These are phyloP conservation scores for Iberis pinnata DNA, from an alignment of 345 rosid genomes.

Conservation along the genomic window DNA sequence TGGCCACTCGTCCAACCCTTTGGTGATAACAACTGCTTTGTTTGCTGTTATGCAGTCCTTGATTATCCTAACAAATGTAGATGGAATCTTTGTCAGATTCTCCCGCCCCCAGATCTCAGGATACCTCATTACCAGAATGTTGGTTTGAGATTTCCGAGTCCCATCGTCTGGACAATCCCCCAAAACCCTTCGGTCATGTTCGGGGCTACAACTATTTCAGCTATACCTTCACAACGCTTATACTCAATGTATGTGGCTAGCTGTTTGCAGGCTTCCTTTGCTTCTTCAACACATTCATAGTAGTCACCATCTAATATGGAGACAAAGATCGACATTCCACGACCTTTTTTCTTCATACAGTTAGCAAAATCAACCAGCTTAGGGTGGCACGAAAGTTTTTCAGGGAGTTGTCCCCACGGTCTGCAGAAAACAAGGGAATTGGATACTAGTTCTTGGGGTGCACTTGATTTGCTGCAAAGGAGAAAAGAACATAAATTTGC, in stretches of 20 bases:
- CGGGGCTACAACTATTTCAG: slow-evolving; percentile 96
- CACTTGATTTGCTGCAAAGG: slow-evolving; percentile 83
- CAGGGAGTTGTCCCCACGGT: slow-evolving; percentile 99
- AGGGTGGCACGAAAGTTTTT: slow-evolving; percentile 97
- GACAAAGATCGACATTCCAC: slow-evolving; percentile 96
- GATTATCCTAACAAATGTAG: slow-evolving; percentile 83
- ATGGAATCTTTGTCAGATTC: slow-evolving; percentile 83
- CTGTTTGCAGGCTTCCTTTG: slow-evolving; percentile 81
- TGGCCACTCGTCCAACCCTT: slow-evolving; percentile 99
- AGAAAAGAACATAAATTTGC: not conserved
- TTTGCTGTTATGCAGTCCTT: slow-evolving; percentile 94
- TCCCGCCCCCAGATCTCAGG: slow-evolving; percentile 99
- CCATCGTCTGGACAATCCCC: slow-evolving; percentile 96
- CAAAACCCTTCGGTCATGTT: slow-evolving; percentile 96
- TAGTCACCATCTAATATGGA: slow-evolving; percentile 91
- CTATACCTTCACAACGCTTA: slow-evolving; percentile 95
- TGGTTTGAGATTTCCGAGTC: slow-evolving; percentile 94
- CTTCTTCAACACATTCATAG: slow-evolving; percentile 93
- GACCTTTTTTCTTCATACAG: slow-evolving; percentile 99
- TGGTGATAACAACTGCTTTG: slow-evolving; percentile 96
- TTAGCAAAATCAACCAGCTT: slow-evolving; percentile 97
- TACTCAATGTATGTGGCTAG: slow-evolving; percentile 82
- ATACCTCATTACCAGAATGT: slow-evolving; percentile 94
- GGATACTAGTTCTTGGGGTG: slow-evolving; percentile 99
- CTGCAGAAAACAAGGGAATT: slow-evolving; percentile 91